These are phyloP conservation scores for Tolypocladium guangdongense DNA, from an alignment of 2,329 filamentous ascomycete species.

Conservation along the genomic window DNA sequence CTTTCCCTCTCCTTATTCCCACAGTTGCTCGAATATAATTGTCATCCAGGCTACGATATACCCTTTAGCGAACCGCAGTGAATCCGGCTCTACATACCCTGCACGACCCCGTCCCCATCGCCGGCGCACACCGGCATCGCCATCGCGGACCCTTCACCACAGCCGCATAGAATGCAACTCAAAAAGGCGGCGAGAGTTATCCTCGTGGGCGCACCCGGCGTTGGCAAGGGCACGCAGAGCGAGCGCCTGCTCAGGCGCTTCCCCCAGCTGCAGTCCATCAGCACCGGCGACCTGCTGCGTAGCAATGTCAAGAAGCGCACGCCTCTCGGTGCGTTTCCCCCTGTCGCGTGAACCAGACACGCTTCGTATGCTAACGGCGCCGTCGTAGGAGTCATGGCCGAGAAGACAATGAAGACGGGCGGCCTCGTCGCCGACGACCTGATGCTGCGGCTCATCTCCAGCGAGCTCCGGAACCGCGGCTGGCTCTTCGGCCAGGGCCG, in stretches of 20 bases:
- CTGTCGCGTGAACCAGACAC: background rate
- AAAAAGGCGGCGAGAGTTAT: conserved; percentile 82
- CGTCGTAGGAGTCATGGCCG: conserved; percentile 70
- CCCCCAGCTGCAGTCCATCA: conserved; percentile 81
- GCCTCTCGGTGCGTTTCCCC: conserved; percentile 53
- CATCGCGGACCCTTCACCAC: background rate
- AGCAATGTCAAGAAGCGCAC: conserved; percentile 87
- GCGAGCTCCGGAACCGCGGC: conserved; percentile 73
- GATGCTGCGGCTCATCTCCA: conserved; percentile 85
- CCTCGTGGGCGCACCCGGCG: conserved; percentile 88
- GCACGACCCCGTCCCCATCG: background rate
- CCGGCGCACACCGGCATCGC: background rate
- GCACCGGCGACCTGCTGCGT: conserved; percentile 83
- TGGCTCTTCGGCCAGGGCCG: conserved; percentile 55
- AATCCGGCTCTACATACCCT: too few relatives aligned
- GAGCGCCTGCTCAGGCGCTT: conserved; percentile 79
- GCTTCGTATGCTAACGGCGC: conserved; percentile 3
- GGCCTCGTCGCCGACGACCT: conserved; percentile 84
- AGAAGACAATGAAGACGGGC: conserved; percentile 77
- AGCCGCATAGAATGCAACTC: conserved; percentile 47
- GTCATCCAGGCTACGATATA: too few relatives aligned
- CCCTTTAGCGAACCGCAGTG: background rate
- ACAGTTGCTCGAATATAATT: background rate
- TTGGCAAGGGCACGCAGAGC: conserved; percentile 93
- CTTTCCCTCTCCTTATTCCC: background rate